Conservation (phyloP, 2,329 filamentous ascomycete species). For the Monosporascus cannonballus region DNA sequence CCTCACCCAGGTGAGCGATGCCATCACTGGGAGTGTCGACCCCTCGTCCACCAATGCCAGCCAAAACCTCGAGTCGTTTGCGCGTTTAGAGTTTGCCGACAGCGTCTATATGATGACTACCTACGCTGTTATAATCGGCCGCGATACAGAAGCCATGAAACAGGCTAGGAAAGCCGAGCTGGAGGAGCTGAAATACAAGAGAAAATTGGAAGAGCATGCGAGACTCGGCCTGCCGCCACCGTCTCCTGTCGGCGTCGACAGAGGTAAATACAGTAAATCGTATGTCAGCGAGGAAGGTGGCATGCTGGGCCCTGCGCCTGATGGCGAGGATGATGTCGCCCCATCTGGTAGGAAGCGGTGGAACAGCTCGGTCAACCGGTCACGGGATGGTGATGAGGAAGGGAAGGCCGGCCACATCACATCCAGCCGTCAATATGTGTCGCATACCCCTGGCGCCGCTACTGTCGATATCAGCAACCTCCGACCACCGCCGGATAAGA, state of each 20-base stretch:
- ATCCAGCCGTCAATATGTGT: slow-evolving; percentile 54
- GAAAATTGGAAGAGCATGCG: slow-evolving; percentile 40
- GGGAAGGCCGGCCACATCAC: slow-evolving; percentile 38
- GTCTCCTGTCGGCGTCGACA: slow-evolving; percentile 43
- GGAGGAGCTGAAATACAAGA: slow-evolving; percentile 38
- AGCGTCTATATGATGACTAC: slow-evolving; percentile 76
- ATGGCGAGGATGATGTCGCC: slow-evolving; percentile 41
- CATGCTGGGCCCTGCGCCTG: slow-evolving; percentile 58
- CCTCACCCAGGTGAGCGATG: slow-evolving; percentile 25
- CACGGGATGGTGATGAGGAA: slow-evolving; percentile 36
- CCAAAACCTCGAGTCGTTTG: slow-evolving; percentile 49
- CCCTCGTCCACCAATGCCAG: slow-evolving; percentile 28
- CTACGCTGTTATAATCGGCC: slow-evolving; percentile 64
- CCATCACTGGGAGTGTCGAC: slow-evolving; percentile 23
- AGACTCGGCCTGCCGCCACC: slow-evolving; percentile 44
- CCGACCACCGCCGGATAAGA: slow-evolving; percentile 54
- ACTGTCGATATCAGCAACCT: slow-evolving; percentile 54
- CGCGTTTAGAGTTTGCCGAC: slow-evolving; percentile 64
- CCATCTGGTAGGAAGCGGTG: slow-evolving; percentile 41
- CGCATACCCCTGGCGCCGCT: slow-evolving; percentile 52
- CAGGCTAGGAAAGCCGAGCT: slow-evolving; percentile 48
- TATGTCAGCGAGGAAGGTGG: slow-evolving; percentile 66
- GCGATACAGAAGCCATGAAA: slow-evolving; percentile 56
- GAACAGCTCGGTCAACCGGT: slow-evolving; percentile 35
- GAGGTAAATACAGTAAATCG: slow-evolving; percentile 54